Evolutionary conservation across 257 asterid genomes (phyloP), one percentile per base, ranked within the genome.

Genomic region (Solanum lignicaule): DNA sequence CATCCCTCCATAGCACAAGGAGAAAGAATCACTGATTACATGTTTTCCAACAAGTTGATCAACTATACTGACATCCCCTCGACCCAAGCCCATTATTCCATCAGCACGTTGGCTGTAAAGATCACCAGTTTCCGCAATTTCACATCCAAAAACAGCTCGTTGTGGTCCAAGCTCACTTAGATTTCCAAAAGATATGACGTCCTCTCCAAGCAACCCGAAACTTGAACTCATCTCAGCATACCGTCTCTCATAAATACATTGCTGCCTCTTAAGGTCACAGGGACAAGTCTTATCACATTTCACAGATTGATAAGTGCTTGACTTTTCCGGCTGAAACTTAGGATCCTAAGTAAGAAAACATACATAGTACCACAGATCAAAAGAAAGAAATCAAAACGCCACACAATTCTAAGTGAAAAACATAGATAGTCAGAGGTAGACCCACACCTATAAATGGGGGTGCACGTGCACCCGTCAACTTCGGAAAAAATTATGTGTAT

Each of bases 151-250:
- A 90, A 92, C 92, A 90, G 98, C 98, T 91, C 95, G 92, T 52
- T 96, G 98, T 39, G 99, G 98, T 52, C 91, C 86, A 86, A 96
- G 95, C 43, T 93, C 98, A 91, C 99, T 95, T 87, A 89, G 93
- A 88, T 93, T 96, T 81, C 99, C 99, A 91, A 96, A 96, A 78
- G 98, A 96, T 76, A 96, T 92, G 32, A 92, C 90, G 91, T 96
- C 99, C 87, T 93, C 93, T 33, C 98, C 99, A 68, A 96, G 91
- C 48, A 96, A 94, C 86, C 99, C 98, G 85, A 96, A 94, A 90
- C 98, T 96, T 88, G 98, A 93, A 91, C 99, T 96, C 99, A 94
- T 93, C 89, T 96, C 98, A 55, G 98, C 98, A 86, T 96, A 96
- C 88, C 93, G 98, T 90, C 98, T 95, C 87, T 95, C 97, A 90